Evolutionary conservation across 768 basidiomycete genomes (phyloP), one percentile per base, ranked within the genome.

Genomic region (Clitopilus hobsonii): DNA sequence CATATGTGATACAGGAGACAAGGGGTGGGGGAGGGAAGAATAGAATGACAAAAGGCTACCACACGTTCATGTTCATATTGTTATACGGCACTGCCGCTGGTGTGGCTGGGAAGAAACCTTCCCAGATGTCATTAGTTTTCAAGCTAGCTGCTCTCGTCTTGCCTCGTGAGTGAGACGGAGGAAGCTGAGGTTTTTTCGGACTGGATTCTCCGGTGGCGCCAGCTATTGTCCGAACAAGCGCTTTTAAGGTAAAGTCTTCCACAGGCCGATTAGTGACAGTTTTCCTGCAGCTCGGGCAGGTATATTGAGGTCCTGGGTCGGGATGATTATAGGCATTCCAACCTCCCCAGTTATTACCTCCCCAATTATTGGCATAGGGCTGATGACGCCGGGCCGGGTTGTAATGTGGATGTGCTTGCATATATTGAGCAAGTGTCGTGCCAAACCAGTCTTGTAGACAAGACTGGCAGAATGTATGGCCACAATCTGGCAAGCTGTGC

Each of bases 271-370:
- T 72, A 26, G 68, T 64, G 10, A 85, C 78, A 11, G 65, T 60
- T 47, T 75, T 70, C 51, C 88, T 75, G 60, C 88, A 91, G 4
- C 79, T 81, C 2, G 88, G 88, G 54, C 88, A 91, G 1, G 82
- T 82, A 59, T 85, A 89, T 26, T 73, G 67, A 5, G 69, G 71
- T 22, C 67, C 54, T 22, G 58, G 59, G 23, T 56, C 73, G 28
- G n/a, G n/a, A n/a, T 67, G 61, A 27, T 61, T 25, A 29, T 64
- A 66, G 5, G 60, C 59, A 24, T 69, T 54, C 51, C 69, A 61
- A 57, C 59, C 65, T n/a, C n/a, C n/a, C n/a, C n/a, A n/a, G n/a
- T n/a, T n/a, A n/a, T n/a, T n/a, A 57, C 59, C 59, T 32, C 69
- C 47, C 16, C 69, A 59, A 45, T 72, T 63, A 49, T 66, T 65